These are phyloP conservation scores for Cyberlindnera euphorbiae DNA, from an alignment of 805 yeast species.

Conservation along the genomic window DNA sequence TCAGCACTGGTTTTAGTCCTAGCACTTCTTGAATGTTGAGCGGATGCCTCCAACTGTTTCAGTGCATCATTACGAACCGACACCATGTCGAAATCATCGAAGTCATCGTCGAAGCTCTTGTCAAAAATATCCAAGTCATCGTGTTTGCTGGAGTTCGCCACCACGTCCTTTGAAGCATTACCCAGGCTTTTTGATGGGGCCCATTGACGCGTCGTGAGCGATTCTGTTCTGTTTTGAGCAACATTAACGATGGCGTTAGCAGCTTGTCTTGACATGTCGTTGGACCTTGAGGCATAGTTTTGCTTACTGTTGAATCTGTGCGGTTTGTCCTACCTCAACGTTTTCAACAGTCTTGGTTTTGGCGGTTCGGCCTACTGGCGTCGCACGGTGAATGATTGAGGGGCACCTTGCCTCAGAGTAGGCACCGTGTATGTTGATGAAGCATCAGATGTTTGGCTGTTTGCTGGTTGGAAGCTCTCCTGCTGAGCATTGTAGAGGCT, in stretches of 20 bases:
- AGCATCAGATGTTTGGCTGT: constrained; percentile 1
- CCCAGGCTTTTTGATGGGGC: constrained; percentile 21
- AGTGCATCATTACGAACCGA: constrained; percentile 22
- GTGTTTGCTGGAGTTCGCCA: constrained; percentile 4
- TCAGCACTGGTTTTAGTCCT: constrained; percentile 15
- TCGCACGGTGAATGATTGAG: constrained; percentile 25
- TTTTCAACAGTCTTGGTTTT: constrained; percentile 28
- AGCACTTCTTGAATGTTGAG: constrained; percentile 15
- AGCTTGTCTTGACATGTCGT: constrained; percentile 24
- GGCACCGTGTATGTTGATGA: constrained; percentile 17
- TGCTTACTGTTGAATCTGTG: constrained; percentile 14
- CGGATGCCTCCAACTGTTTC: constrained; percentile 24
- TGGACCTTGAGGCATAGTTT: constrained; percentile 10
- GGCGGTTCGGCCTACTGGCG: constrained; percentile 19
- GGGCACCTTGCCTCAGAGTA: constrained; percentile 18
- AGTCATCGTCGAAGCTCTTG: constrained; percentile 22
- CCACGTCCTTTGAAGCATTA: neutral
- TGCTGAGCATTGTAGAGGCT: constrained; percentile 12
- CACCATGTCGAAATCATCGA: constrained; percentile 17
- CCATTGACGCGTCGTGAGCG: constrained; percentile 15
- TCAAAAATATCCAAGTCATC: constrained; percentile 22
- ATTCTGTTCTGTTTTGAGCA: neutral
- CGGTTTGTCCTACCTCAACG: constrained; percentile 28
- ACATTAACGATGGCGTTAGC: constrained; percentile 17
- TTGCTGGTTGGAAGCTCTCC: neutral